Conservation (phyloP, 1,139 yeast genomes). For the Taiozyma onychis region DNA sequence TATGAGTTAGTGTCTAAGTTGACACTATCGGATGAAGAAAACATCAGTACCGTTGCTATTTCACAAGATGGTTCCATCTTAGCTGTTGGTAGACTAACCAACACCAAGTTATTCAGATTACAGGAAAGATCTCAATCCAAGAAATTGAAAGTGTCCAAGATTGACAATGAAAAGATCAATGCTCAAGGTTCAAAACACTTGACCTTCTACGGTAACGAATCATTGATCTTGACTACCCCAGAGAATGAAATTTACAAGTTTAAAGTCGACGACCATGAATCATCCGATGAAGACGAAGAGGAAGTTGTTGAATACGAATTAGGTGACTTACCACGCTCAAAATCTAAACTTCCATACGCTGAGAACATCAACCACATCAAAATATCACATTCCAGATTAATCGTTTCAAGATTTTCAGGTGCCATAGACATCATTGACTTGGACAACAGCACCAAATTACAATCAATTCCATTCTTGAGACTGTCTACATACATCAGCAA, state of each 20-base stretch:
- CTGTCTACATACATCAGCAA: slow-evolving; percentile 59
- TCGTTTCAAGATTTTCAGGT: slow-evolving; percentile 61
- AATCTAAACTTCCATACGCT: slow-evolving; percentile 31
- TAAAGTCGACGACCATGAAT: slow-evolving; percentile 31
- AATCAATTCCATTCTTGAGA: slow-evolving; percentile 37
- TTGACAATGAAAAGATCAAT: slow-evolving; percentile 39
- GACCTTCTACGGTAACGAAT: slow-evolving; percentile 37
- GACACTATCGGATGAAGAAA: slow-evolving; percentile 71
- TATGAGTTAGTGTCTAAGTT: slow-evolving; percentile 60
- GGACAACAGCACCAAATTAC: slow-evolving; percentile 19
- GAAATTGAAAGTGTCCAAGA: slow-evolving; percentile 46
- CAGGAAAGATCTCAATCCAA: slow-evolving; percentile 27
- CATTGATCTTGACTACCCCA: slow-evolving; percentile 53
- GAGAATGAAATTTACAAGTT: slow-evolving; percentile 59
- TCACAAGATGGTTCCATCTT: slow-evolving; percentile 61
- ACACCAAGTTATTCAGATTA: slow-evolving; percentile 65
- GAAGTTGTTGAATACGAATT: slow-evolving; percentile 35
- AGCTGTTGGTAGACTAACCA: slow-evolving; percentile 65
- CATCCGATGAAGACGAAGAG: slow-evolving; percentile 31
- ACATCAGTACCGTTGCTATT: slow-evolving; percentile 65
- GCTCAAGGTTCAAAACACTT: slow-evolving; percentile 53
- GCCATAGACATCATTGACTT: slow-evolving; percentile 51
- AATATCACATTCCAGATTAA: slow-evolving; percentile 42
- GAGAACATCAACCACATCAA: slow-evolving; percentile 47
- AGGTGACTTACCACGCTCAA: slow-evolving; percentile 28